Conservation (phyloP, 1,139 yeast species). For the Lodderomyces margitis region DNA sequence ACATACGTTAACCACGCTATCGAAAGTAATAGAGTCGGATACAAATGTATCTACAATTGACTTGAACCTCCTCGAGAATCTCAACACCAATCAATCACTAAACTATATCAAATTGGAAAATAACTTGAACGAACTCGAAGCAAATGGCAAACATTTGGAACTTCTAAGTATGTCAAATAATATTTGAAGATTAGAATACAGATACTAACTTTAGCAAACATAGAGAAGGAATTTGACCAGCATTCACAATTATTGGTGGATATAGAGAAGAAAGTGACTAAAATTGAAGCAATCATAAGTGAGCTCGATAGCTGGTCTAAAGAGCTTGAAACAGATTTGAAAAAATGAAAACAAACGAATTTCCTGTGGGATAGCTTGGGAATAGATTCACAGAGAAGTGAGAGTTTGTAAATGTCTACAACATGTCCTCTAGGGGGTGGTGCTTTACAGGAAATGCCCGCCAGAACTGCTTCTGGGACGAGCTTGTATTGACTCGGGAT, state of each 20-base stretch:
- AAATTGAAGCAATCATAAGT: slow-evolving; percentile 43
- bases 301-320: slow-evolving; percentile 64
- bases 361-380: too few species aligned
- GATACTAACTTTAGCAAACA: slow-evolving; percentile 11
- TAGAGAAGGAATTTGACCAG: slow-evolving; percentile 31
- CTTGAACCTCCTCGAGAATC: slow-evolving; percentile 50
- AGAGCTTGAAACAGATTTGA: slow-evolving; percentile 33
- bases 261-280: slow-evolving; percentile 46
- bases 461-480: too few species aligned
- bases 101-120: slow-evolving; percentile 56
- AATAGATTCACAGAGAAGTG: too few species aligned
- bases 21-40: slow-evolving; percentile 47
- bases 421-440: too few species aligned
- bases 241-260: slow-evolving; percentile 31
- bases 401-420: too few species aligned
- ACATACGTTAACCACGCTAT: slow-evolving; percentile 30
- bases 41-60: slow-evolving; percentile 54
- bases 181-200: background rate
- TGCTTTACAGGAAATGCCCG: too few species aligned
- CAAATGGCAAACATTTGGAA: slow-evolving; percentile 29
- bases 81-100: slow-evolving; percentile 57
- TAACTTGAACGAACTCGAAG: slow-evolving; percentile 38
- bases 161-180: slow-evolving; percentile 29
- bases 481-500: too few species aligned
- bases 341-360: background rate